Percentiles rank a stretch among this genome's conserved stretches.
These are phyloP conservation scores for Trypanosoma brucei DNA, from an alignment of 208 protist genomes.

Conservation along the genomic window DNA sequence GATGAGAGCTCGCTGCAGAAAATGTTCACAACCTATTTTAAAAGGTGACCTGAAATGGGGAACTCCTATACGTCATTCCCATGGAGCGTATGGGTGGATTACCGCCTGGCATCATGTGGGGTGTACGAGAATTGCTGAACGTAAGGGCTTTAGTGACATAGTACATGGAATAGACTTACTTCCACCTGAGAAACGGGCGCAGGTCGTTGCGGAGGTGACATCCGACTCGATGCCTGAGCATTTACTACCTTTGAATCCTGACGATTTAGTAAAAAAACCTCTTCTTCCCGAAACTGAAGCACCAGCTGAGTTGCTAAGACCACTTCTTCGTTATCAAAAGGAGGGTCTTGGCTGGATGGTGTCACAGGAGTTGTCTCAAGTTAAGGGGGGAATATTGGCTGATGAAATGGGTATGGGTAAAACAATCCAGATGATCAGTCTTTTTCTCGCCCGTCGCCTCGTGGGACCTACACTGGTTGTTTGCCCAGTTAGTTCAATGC, in stretches of 20 bases:
- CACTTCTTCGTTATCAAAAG: slow-evolving; percentile 80
- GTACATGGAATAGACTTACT: slow-evolving; percentile 57
- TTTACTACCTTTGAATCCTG: slow-evolving; percentile 73
- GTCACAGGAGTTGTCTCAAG: slow-evolving; percentile 51
- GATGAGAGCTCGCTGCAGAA: slow-evolving; percentile 70
- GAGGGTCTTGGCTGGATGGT: slow-evolving; percentile 87
- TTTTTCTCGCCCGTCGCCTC: slow-evolving; percentile 74
- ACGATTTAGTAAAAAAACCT: slow-evolving; percentile 66
- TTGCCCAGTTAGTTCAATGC: slow-evolving; percentile 88
- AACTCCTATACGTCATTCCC: slow-evolving; percentile 73
- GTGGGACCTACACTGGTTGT: slow-evolving; percentile 85
- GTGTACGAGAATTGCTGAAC: slow-evolving; percentile 50
- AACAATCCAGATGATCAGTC: slow-evolving; percentile 94
- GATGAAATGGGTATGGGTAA: slow-evolving; percentile 99
- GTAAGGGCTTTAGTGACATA: slow-evolving; percentile 18
- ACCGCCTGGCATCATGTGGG: slow-evolving; percentile 85
- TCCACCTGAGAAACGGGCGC: slow-evolving; percentile 36
- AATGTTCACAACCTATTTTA: slow-evolving; percentile 77
- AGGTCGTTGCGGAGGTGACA: slow-evolving; percentile 54
- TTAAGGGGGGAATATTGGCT: slow-evolving; percentile 93
- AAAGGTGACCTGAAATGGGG: slow-evolving; percentile 80
- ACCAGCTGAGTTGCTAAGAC: slow-evolving; percentile 49
- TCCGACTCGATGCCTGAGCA: slow-evolving; percentile 52
- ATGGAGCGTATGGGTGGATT: slow-evolving; percentile 84
- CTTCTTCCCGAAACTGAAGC: slow-evolving; percentile 44